Evolutionary conservation across 2,329 filamentous ascomycete genomes (phyloP).

Genomic region (Alternaria sp.): DNA sequence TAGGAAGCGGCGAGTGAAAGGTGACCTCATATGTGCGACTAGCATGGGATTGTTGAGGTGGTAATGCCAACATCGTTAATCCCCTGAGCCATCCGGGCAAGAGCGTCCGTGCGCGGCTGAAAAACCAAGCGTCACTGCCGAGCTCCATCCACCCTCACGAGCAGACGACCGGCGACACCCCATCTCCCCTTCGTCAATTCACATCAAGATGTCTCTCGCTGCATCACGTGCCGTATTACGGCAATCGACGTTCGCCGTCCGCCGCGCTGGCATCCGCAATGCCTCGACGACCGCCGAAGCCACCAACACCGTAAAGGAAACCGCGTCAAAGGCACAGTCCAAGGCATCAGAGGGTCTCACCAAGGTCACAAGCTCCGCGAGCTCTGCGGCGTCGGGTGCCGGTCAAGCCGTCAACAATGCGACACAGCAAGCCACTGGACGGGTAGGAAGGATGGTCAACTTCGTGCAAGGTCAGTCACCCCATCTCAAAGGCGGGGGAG

Average conservation of each 20-base stretch:
- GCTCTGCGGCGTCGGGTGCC: slow-evolving; percentile 76
- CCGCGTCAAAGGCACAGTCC: slow-evolving; percentile 67
- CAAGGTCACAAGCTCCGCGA: slow-evolving; percentile 80
- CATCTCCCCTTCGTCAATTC: slow-evolving; percentile 29
- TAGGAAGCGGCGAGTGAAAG: not conserved
- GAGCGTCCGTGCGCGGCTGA: slow-evolving; percentile 24
- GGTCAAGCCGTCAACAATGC: slow-evolving; percentile 63
- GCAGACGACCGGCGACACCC: slow-evolving; percentile 27
- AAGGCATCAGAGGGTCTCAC: slow-evolving; percentile 87
- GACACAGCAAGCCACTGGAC: slow-evolving; percentile 62
- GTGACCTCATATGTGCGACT: not conserved
- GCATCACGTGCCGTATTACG: slow-evolving; percentile 57
- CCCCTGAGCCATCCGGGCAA: slow-evolving; percentile 25
- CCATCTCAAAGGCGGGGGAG: slow-evolving; percentile 15
- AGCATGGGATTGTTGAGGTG: not conserved
- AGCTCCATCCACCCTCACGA: slow-evolving; percentile 23
- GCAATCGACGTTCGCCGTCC: slow-evolving; percentile 54
- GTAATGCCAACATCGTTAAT: slow-evolving; percentile 12
- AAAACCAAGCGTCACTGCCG: slow-evolving; percentile 30
- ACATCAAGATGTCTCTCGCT: slow-evolving; percentile 57
- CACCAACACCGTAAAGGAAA: slow-evolving; percentile 57
- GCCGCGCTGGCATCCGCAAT: slow-evolving; percentile 56
- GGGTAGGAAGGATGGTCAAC: slow-evolving; percentile 71
- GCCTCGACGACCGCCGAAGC: slow-evolving; percentile 60
- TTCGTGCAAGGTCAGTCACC: slow-evolving; percentile 82